These are phyloP conservation scores for Botryotinia convoluta DNA, from an alignment of 2,329 filamentous ascomycete genomes.

Conservation along the genomic window DNA sequence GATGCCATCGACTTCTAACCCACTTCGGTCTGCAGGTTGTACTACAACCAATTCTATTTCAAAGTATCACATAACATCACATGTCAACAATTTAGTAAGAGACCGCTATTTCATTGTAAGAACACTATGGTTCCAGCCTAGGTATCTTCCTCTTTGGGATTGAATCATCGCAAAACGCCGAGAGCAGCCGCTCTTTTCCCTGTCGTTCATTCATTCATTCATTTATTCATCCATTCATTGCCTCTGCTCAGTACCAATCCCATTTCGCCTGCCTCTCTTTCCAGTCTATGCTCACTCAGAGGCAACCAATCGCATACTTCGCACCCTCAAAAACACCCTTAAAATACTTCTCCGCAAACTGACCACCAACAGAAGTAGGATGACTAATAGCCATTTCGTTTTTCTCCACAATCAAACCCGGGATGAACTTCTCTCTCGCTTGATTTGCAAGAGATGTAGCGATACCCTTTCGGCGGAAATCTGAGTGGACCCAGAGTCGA, in stretches of 20 bases:
- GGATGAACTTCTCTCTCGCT: constrained; percentile 52
- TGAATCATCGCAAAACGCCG: not conserved
- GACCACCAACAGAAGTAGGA: constrained; percentile 60
- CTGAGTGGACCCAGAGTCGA: constrained; percentile 61
- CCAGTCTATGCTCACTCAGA: not conserved
- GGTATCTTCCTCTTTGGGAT: not conserved
- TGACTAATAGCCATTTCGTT: constrained; percentile 61
- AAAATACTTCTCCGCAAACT: constrained; percentile 51
- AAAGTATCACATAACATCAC: not conserved
- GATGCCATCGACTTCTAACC: not conserved
- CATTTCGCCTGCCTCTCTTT: not conserved
- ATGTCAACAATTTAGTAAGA: not conserved
- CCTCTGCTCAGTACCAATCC: not conserved
- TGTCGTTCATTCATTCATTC: not conserved
- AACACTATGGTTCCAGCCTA: not conserved
- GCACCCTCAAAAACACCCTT: constrained; percentile 9
- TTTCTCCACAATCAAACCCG: constrained; percentile 53
- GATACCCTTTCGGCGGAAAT: constrained; percentile 55
- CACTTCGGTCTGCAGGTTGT: not conserved
- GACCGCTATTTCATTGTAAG: not conserved
- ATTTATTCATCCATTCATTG: not conserved
- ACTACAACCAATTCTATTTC: not conserved
- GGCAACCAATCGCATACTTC: not conserved
- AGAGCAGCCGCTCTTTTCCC: not conserved
- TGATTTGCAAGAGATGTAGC: constrained; percentile 56